These are phyloP conservation scores for Mrakia gelida DNA, from an alignment of 768 basidiomycete genomes.

Conservation along the genomic window DNA sequence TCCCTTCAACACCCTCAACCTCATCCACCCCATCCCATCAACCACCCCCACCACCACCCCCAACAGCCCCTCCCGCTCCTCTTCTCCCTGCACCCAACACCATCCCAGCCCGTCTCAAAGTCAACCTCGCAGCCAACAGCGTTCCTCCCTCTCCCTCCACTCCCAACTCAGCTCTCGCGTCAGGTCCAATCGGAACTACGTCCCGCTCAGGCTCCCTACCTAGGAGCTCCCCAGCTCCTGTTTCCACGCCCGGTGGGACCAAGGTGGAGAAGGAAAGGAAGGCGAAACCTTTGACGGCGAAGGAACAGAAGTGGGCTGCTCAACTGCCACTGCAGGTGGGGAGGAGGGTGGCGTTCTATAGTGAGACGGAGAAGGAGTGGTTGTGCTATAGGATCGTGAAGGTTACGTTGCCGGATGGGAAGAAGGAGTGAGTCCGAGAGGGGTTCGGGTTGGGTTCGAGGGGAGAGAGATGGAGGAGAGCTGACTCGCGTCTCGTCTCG, in stretches of 20 bases:
- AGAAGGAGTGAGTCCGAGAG: conserved; percentile 4
- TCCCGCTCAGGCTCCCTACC: not conserved
- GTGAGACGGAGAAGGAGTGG: not conserved
- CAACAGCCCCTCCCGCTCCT: not conserved
- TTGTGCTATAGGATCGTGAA: not conserved
- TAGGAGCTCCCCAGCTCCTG: not conserved
- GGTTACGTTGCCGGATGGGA: not conserved
- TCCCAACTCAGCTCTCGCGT: not conserved
- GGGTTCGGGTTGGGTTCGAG: too few species aligned
- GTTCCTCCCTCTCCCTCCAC: not conserved
- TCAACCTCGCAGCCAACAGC: not conserved
- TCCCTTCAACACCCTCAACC: not conserved
- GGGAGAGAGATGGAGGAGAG: not conserved
- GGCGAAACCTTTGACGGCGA: not conserved
- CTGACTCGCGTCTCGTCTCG: not conserved
- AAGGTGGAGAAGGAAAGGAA: not conserved
- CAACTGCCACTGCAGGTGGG: not conserved
- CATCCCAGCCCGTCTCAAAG: conserved; percentile 2
- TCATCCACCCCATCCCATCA: not conserved
- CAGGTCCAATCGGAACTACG: not conserved
- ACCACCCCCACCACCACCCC: not conserved
- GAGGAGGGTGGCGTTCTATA: not conserved
- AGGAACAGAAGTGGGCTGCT: not conserved
- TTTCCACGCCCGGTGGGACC: not conserved
- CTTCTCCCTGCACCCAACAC: not conserved